phyloP scores from a whole-genome alignment of 495 filamentous ascomycete genomes.

The Xylona heveae region DNA sequence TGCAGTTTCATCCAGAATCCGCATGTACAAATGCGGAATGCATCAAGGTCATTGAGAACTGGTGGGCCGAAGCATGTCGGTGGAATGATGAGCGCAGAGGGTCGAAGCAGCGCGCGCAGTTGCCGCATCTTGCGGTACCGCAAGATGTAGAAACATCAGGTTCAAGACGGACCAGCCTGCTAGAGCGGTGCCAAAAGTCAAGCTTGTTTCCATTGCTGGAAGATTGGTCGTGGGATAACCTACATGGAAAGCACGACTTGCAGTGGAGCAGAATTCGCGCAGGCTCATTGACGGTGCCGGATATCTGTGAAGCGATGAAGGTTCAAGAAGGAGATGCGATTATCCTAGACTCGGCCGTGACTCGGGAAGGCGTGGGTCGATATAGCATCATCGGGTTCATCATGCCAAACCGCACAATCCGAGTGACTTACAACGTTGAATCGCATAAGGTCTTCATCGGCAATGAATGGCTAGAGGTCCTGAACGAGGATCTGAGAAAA shows the following conservation, averaged over 20 bases:
- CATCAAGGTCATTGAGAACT: slow-evolving; percentile 44
- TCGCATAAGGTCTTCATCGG: slow-evolving; percentile 13
- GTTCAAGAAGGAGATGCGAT: slow-evolving; percentile 20
- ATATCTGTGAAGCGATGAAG: background rate
- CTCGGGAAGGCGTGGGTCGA: slow-evolving; percentile 26
- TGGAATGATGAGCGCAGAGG: slow-evolving; percentile 24
- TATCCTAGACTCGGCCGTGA: slow-evolving; percentile 29
- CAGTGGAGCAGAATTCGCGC: background rate
- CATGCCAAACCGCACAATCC: slow-evolving; percentile 23
- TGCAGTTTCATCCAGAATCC: slow-evolving; percentile 92
- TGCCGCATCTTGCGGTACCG: too few relatives aligned
- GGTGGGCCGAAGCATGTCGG: slow-evolving; percentile 38
- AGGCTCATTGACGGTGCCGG: too few relatives aligned
- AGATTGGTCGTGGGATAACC: too few relatives aligned
- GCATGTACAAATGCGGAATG: slow-evolving; percentile 64
- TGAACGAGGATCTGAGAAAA: too few relatives aligned
- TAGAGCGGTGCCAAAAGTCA: slow-evolving; percentile 11
- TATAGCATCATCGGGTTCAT: slow-evolving; percentile 48
- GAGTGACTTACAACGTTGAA: slow-evolving; percentile 31
- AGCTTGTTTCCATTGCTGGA: too few relatives aligned
- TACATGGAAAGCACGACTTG: too few relatives aligned
- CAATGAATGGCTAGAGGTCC: slow-evolving; percentile 12
- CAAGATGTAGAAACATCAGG: slow-evolving; percentile 1
- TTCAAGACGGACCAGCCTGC: slow-evolving; percentile 9
- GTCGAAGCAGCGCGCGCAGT: slow-evolving; percentile 1